Conservation (phyloP, 371 early-diverging fungal species). For the Haplosporangium sp. region DNA sequence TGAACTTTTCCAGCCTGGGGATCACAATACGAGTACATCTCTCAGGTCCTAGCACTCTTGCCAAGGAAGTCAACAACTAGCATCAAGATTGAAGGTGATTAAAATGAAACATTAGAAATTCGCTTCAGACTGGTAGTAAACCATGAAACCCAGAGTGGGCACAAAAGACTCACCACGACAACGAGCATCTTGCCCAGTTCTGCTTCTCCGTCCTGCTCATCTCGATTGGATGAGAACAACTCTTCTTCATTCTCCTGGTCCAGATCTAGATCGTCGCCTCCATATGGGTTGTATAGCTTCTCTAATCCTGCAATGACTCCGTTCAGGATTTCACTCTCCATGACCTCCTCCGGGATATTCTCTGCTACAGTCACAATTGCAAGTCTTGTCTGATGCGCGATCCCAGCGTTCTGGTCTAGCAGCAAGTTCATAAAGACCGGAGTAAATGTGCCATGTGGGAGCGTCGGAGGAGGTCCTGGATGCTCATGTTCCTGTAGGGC, state of each 20-base stretch:
- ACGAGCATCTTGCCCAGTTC: constrained; percentile 69
- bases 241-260: constrained; percentile 35
- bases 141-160: not conserved
- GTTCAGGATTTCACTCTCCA: constrained; percentile 65
- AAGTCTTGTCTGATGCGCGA: constrained; percentile 62
- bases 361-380: constrained; percentile 63
- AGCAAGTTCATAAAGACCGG: constrained; percentile 60
- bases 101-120: constrained; percentile 30
- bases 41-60: constrained; percentile 59
- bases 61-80: constrained; percentile 65
- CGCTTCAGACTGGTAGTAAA: not conserved
- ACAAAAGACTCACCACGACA: constrained; percentile 61
- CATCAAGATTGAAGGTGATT: constrained; percentile 13
- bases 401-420: constrained; percentile 63
- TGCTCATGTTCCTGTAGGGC: not conserved
- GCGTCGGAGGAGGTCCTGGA: constrained; percentile 12
- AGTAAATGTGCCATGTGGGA: constrained; percentile 54
- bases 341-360: constrained; percentile 57
- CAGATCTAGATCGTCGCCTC: not conserved
- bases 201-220: constrained; percentile 60
- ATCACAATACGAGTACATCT: constrained; percentile 61
- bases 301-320: constrained; percentile 62
- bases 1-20: constrained; percentile 64
- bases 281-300: constrained; percentile 22
- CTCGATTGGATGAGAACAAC: constrained; percentile 8